Evolutionary conservation across 345 rosid species (phyloP), one percentile per base, ranked within the genome.

Genomic region (Brassica incana): DNA sequence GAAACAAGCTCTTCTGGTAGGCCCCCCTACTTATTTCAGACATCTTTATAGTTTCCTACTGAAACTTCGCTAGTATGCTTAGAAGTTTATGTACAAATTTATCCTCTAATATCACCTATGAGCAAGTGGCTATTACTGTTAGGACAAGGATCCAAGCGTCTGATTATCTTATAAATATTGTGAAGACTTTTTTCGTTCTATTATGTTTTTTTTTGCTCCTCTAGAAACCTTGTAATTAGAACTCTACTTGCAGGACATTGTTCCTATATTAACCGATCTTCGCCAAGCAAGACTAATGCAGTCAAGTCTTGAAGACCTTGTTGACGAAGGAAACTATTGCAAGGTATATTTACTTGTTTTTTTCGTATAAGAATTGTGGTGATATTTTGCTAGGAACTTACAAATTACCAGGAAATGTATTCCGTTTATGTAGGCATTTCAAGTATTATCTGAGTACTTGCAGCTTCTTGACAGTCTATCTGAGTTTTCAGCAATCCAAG

Each of bases 1-100:
- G 91, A 96, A 96, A 60, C 98, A 96, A 85, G 89, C 98, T 83
- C 92, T 96, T 65, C 81, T 86, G 97, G 99, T 93, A 89, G 14
- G 78, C 76, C 63, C 75, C 78, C 70, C 71, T 71, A 29, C 35
- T 18, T 65, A 16, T 70, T 65, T 43, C 30, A 70, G 43, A 66
- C 52, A 73, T 29, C 67, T 20, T 56, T 40, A 38, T 75, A 1
- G 32, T 65, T 65, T 43, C 14, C 48, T 65, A 3, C 56, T 80
- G 33, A 58, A n/a, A 50, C 58, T 50, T 20, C 58, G 18, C 58
- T 50, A n/a, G 18, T 1, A 50, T 50, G 58, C 8, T 50, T 7
- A 50, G 52, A 54, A 71, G 1, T 65, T 27, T 74, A 23, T 69
- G 65, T 40, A 35, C 29, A 67, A 67, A 74, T 0, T 66, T 8